phyloP scores from a whole-genome alignment of 257 asterid genomes.

The Marsdenia floribunda region DNA sequence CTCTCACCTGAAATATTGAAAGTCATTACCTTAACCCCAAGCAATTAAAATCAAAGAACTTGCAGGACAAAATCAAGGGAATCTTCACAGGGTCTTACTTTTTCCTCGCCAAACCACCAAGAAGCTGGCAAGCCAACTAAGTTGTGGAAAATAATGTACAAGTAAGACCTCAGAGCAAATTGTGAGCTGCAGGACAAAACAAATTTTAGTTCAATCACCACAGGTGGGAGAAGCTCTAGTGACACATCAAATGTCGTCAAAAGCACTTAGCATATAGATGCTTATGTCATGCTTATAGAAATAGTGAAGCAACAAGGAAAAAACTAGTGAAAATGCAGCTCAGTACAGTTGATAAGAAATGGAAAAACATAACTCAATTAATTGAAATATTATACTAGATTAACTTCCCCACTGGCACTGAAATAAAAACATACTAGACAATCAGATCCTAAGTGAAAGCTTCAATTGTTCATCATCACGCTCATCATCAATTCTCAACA shows the following conservation, averaged over 20 bases:
- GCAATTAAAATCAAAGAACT: constrained; percentile 17
- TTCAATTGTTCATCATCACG: background rate
- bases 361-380: background rate
- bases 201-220: constrained; percentile 16
- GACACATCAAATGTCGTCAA: background rate
- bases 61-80: background rate
- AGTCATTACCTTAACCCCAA: background rate
- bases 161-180: constrained; percentile 79
- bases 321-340: background rate
- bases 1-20: constrained; percentile 62
- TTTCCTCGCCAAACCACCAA: constrained; percentile 88
- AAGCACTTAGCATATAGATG: background rate
- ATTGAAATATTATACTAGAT: background rate
- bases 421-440: background rate
- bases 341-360: background rate
- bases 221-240: constrained; percentile 6
- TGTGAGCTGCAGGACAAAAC: constrained; percentile 59
- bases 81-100: constrained; percentile 40
- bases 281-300: background rate
- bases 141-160: constrained; percentile 77
- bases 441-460: background rate
- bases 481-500: background rate
- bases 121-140: constrained; percentile 85
- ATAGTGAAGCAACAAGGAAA: background rate
- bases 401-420: background rate